Evolutionary conservation across 2,329 filamentous ascomycete genomes (phyloP).

Genomic region (Acephala macrosclerotiorum): DNA sequence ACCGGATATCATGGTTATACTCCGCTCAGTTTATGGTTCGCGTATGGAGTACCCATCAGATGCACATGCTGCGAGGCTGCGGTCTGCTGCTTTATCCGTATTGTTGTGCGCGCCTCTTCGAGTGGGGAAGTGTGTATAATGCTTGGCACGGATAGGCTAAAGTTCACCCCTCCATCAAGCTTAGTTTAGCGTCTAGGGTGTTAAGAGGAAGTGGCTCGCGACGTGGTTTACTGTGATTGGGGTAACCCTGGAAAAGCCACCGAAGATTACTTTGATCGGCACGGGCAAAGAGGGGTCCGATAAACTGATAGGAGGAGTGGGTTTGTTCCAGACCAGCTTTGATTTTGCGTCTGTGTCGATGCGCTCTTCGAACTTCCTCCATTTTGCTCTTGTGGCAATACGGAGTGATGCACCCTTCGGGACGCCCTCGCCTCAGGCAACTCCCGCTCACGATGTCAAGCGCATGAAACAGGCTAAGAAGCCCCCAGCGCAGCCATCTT

Average conservation of each 20-base stretch:
- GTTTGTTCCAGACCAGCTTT: slow-evolving; percentile 16
- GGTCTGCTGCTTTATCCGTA: slow-evolving; percentile 4
- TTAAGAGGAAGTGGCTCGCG: slow-evolving; percentile 31
- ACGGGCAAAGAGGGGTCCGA: slow-evolving; percentile 29
- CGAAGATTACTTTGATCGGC: slow-evolving; percentile 32
- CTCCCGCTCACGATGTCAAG: slow-evolving; percentile 20
- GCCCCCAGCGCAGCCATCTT: slow-evolving; percentile 32
- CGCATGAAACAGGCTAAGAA: slow-evolving; percentile 43
- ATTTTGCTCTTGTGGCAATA: background rate
- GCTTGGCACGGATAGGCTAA: too few relatives aligned
- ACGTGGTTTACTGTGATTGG: slow-evolving; percentile 44
- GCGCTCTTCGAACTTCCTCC: background rate
- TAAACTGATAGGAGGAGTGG: slow-evolving; percentile 34
- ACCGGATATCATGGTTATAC: slow-evolving; percentile 28
- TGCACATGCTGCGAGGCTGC: slow-evolving; percentile 28
- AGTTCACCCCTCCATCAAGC: slow-evolving; percentile 16
- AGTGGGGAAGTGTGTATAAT: slow-evolving; percentile 5
- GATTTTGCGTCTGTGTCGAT: slow-evolving; percentile 10
- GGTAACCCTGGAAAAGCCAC: slow-evolving; percentile 34
- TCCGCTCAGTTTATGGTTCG: slow-evolving; percentile 27
- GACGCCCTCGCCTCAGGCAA: slow-evolving; percentile 22
- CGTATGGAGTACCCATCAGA: slow-evolving; percentile 15
- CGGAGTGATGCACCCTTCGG: slow-evolving; percentile 23
- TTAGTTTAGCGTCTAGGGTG: slow-evolving; percentile 28
- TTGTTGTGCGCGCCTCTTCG: slow-evolving; percentile 1